Evolutionary conservation across 1,284 basidiomycete genomes (phyloP).

Genomic region (Exsudoporus floridanus): DNA sequence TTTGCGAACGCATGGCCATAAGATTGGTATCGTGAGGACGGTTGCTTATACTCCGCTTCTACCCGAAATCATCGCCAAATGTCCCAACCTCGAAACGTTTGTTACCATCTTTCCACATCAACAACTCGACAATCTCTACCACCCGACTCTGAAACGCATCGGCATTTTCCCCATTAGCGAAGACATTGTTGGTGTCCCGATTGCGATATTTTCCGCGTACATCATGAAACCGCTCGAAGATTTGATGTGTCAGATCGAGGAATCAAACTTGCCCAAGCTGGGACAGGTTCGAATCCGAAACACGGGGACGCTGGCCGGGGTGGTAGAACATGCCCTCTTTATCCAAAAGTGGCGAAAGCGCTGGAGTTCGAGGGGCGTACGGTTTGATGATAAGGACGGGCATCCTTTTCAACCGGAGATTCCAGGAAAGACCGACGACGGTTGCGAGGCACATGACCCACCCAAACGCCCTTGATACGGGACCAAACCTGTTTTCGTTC

Average conservation of each 20-base stretch:
- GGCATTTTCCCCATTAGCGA: slow-evolving; percentile 37
- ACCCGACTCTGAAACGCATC: slow-evolving; percentile 32
- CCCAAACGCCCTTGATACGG: not conserved
- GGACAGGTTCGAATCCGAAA: slow-evolving; percentile 41
- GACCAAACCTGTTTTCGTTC: not conserved
- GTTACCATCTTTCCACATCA: slow-evolving; percentile 39
- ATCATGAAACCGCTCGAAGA: slow-evolving; percentile 41
- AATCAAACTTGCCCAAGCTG: slow-evolving; percentile 38
- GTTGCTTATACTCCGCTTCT: slow-evolving; percentile 34
- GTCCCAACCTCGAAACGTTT: slow-evolving; percentile 41
- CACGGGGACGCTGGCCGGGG: slow-evolving; percentile 36
- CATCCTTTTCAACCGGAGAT: slow-evolving; percentile 28
- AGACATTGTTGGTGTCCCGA: slow-evolving; percentile 29
- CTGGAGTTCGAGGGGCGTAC: slow-evolving; percentile 38
- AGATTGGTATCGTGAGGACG: slow-evolving; percentile 41
- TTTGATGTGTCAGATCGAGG: slow-evolving; percentile 39
- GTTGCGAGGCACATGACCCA: not conserved
- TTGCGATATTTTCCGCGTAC: slow-evolving; percentile 32
- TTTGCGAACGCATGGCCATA: slow-evolving; percentile 40
- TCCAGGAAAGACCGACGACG: slow-evolving; percentile 11
- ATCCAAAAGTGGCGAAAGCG: slow-evolving; percentile 39
- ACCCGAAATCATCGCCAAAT: slow-evolving; percentile 37
- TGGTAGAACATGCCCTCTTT: slow-evolving; percentile 35
- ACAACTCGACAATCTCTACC: slow-evolving; percentile 29
- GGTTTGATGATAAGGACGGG: slow-evolving; percentile 42